Percentiles rank a stretch among this genome's conserved stretches.
phyloP scores from a whole-genome alignment of 1,284 basidiomycete species.

The Ganoderma multipileum region DNA sequence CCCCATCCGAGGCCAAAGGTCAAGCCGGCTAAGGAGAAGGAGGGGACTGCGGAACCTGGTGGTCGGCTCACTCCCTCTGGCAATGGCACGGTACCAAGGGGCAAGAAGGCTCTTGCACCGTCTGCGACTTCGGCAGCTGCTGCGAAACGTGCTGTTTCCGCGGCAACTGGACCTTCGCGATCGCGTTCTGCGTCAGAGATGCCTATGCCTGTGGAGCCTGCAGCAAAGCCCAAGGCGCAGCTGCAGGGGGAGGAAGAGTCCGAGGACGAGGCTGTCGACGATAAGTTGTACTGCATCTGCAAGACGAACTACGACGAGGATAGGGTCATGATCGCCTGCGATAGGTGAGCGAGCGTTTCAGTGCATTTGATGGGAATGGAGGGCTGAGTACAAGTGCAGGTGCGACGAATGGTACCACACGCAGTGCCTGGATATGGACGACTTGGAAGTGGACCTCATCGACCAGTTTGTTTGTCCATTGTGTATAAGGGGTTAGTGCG shows the following conservation, averaged over 20 bases:
- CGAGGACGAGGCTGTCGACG: slow-evolving; percentile 68
- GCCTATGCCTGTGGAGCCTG: slow-evolving; percentile 49
- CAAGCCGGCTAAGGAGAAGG: slow-evolving; percentile 34
- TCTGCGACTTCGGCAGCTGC: slow-evolving; percentile 24
- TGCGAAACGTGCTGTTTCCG: slow-evolving; percentile 40
- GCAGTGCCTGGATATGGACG: slow-evolving; percentile 78
- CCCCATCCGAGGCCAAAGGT: slow-evolving; percentile 43
- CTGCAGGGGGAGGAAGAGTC: slow-evolving; percentile 57
- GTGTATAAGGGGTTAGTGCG: slow-evolving; percentile 71
- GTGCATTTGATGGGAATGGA: slow-evolving; percentile 4
- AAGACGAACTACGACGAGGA: slow-evolving; percentile 84
- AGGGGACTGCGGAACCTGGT: slow-evolving; percentile 18
- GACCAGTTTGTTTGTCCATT: slow-evolving; percentile 87
- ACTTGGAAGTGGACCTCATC: slow-evolving; percentile 80
- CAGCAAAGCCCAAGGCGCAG: slow-evolving; percentile 41
- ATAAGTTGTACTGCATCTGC: slow-evolving; percentile 85
- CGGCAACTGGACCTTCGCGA: slow-evolving; percentile 48
- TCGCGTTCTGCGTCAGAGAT: slow-evolving; percentile 75
- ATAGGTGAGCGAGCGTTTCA: slow-evolving; percentile 58
- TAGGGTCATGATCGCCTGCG: slow-evolving; percentile 89
- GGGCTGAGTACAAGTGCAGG: slow-evolving; percentile 45
- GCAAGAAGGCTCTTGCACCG: slow-evolving; percentile 39
- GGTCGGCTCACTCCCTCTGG: slow-evolving; percentile 31
- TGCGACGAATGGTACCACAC: slow-evolving; percentile 94
- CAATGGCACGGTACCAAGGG: slow-evolving; percentile 29